Evolutionary conservation across 1,139 yeast genomes (phyloP).

Genomic region (Diutina rugosa): DNA sequence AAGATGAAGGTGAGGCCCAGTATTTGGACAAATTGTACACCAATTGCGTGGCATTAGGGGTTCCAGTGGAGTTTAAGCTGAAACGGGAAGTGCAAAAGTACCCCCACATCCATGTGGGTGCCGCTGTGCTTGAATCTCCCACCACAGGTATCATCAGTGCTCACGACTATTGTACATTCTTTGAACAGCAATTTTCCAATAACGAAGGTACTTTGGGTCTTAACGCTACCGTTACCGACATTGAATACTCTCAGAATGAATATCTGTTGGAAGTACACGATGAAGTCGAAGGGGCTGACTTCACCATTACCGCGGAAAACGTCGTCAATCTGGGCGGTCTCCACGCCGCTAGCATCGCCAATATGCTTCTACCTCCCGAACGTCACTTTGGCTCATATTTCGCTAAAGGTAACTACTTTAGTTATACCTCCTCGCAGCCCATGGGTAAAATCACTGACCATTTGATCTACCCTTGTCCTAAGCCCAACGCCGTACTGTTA

Average conservation of each 20-base stretch:
- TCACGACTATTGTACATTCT: constrained; percentile 56
- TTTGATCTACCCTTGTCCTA: constrained; percentile 71
- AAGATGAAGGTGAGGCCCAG: constrained; percentile 47
- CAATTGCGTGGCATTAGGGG: constrained; percentile 38
- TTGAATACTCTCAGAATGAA: constrained; percentile 16
- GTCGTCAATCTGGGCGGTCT: constrained; percentile 74
- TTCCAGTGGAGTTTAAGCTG: constrained; percentile 49
- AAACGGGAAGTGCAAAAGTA: constrained; percentile 32
- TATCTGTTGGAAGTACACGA: not conserved
- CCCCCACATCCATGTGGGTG: constrained; percentile 53
- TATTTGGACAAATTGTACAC: constrained; percentile 39
- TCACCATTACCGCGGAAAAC: constrained; percentile 37
- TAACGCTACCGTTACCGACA: constrained; percentile 40
- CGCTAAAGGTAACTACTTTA: constrained; percentile 78
- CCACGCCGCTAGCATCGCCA: constrained; percentile 56
- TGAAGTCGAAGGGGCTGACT: constrained; percentile 12
- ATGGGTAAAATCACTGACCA: constrained; percentile 19
- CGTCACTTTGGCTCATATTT: constrained; percentile 47
- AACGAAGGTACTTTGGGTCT: constrained; percentile 54
- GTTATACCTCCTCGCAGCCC: constrained; percentile 34
- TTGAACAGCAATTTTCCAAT: constrained; percentile 38
- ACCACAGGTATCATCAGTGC: constrained; percentile 79
- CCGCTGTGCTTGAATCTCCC: constrained; percentile 63
- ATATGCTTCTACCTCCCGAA: constrained; percentile 52
- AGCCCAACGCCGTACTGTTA: constrained; percentile 55